Evolutionary conservation across 371 early-diverging fungal species (phyloP).

Genomic region (Mortierella sp.): DNA sequence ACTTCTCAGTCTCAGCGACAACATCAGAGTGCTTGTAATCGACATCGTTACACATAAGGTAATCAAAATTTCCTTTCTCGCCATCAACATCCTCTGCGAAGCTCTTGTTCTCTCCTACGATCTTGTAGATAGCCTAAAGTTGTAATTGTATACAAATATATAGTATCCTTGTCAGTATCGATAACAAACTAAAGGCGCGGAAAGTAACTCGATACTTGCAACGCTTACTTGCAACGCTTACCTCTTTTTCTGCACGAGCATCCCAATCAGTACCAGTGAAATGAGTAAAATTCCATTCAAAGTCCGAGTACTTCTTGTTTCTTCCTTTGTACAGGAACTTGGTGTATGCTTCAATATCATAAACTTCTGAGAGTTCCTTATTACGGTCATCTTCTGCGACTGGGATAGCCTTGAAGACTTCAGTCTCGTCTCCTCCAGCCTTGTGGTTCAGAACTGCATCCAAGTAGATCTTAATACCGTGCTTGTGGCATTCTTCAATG

Average conservation of each 20-base stretch:
- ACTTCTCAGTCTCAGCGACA: conserved; percentile 51
- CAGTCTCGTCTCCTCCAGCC: conserved; percentile 56
- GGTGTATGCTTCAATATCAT: conserved; percentile 59
- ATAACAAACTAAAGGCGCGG: no score
- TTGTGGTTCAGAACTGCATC: conserved; percentile 59
- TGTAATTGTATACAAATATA: not conserved
- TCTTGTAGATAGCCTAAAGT: conserved; percentile 56
- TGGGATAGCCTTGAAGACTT: conserved; percentile 55
- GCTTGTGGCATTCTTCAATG: conserved; percentile 41
- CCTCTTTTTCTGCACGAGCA: conserved; percentile 9
- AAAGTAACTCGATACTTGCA: not conserved
- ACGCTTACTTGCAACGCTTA: not conserved
- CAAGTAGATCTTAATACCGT: conserved; percentile 53
- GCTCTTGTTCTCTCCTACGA: conserved; percentile 57
- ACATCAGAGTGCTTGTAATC: conserved; percentile 58
- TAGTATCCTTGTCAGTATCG: not conserved
- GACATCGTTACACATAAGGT: conserved; percentile 57
- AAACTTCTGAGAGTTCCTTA: conserved; percentile 49
- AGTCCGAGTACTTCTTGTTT: conserved; percentile 57
- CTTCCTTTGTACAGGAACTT: conserved; percentile 58
- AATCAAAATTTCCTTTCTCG: conserved; percentile 63
- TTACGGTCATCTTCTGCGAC: conserved; percentile 51
- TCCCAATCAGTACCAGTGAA: conserved; percentile 61
- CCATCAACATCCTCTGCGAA: conserved; percentile 60
- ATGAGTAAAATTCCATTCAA: conserved; percentile 54